Conservation (phyloP, 345 rosid genomes). For the Psidium guajava region DNA sequence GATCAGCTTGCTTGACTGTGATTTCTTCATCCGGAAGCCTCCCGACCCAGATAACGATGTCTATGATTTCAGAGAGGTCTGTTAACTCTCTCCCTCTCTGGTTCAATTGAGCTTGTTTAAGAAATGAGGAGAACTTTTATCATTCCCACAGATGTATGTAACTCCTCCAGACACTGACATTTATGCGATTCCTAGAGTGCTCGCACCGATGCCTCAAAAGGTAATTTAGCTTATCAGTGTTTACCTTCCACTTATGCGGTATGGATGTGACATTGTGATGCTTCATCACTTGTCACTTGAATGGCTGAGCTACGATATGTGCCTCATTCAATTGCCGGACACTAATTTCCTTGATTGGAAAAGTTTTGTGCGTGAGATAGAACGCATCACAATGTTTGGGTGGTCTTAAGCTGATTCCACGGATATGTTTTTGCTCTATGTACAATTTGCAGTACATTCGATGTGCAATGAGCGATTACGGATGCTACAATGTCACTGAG, state of each 20-base stretch:
- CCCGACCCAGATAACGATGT: conserved; percentile 93
- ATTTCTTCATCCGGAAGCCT: conserved; percentile 88
- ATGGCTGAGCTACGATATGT: background rate
- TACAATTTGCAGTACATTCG: conserved; percentile 60
- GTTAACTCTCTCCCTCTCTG: background rate
- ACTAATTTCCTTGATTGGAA: background rate
- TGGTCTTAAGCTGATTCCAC: background rate
- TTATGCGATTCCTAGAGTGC: conserved; percentile 80
- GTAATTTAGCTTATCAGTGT: conserved; percentile 12
- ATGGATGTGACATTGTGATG: background rate
- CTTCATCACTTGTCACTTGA: background rate
- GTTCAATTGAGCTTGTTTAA: background rate
- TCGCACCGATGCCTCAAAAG: conserved; percentile 89
- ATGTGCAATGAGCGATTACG: conserved; percentile 75
- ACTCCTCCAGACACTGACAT: conserved; percentile 92
- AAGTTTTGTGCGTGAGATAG: background rate
- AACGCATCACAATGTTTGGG: background rate
- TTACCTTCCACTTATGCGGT: background rate
- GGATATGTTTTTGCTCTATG: background rate
- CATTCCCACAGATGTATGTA: conserved; percentile 63
- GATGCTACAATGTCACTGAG: conserved; percentile 75
- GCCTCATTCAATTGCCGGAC: background rate
- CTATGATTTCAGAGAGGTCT: conserved; percentile 89
- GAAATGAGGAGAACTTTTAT: background rate
- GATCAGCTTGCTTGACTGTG: conserved; percentile 76